Evolutionary conservation across 345 rosid species (phyloP), one percentile per base, ranked within the genome.

Genomic region (Bruguiera sexangula): DNA sequence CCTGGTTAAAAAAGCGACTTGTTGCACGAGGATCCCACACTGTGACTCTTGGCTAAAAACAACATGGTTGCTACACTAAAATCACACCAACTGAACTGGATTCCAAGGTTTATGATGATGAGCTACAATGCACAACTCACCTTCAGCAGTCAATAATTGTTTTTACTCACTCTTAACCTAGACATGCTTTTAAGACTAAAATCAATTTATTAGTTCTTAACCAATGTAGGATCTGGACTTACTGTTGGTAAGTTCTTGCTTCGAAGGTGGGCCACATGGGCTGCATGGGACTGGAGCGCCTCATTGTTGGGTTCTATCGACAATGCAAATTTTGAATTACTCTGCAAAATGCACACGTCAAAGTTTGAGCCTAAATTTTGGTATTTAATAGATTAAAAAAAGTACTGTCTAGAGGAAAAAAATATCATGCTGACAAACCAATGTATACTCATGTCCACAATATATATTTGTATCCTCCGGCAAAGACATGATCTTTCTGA

Each of bases 401-500:
- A 61, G 5, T 36, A 51, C 21, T 60, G 11, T n/a, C 36, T 52
- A 54, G 21, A 31, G 65, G 11, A 22, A 19, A 67, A 13, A 22
- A n/a, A 29, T 43, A 54, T 27, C 9, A 24, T 55, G 50, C 62
- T 5, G 71, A 81, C 96, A 71, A 69, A 95, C 99, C 91, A 91
- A 82, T 43, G 97, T 95, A 73, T 95, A 88, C 76, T 95, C 99
- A 29, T 93, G 96, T 48, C 99, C 91, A 20, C 96, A 95, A 71
- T 90, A 95, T 75, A 95, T 74, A 69, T 73, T 77, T 61, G 97
- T 95, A 67, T 92, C 90, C 61, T 88, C 97, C 9, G 99, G 99
- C 85, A 95, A 81, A 53, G 96, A 69, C 60, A 69, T 70, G 29
- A 95, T 92, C 83, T 85, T 90, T 72, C 71, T 78, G 21, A 95